Evolutionary conservation across 495 filamentous ascomycete genomes (phyloP), one percentile per base, ranked within the genome.

Genomic region (Thozetella sp.): DNA sequence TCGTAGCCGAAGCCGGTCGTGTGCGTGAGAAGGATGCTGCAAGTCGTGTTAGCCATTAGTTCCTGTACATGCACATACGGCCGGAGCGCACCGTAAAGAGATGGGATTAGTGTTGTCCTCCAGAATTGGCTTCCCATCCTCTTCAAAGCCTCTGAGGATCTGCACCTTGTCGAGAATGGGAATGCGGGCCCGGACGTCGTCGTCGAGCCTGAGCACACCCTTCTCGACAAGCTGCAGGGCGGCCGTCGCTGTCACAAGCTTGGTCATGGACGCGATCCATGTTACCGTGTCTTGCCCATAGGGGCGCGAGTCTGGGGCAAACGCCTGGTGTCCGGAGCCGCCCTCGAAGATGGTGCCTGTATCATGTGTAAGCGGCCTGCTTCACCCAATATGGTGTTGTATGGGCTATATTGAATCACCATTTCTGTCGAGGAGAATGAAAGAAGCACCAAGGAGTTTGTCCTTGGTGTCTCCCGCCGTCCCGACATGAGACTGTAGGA

Each of bases 1-100:
- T 56, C 54, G 54, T 56, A 56, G 17, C 19, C 20, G 6, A 56
- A 9, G 34, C 54, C 54, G 24, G 27, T 56, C 3, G 54, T 56
- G 24, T 56, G 54, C n/a, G 54, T 56, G 13, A 56, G 26, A 37
- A 56, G 54, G 13, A 2, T 2, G 6, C 54, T 46, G 25, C 2
- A 25, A 20, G 3, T 34, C 6, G 27, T 25, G 23, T 26, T 30
- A 51, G 48, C 6, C 11, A n/a, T n/a, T n/a, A n/a, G n/a, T n/a
- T n/a, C n/a, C n/a, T n/a, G n/a, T n/a, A n/a, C n/a, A n/a, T n/a
- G n/a, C n/a, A n/a, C n/a, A n/a, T n/a, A n/a, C n/a, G n/a, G n/a
- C n/a, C n/a, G n/a, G 15, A 37, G 6, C 43, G 43, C 13, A 56
- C 54, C 54, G 27, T 15, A 56, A n/a, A 10, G 54, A 46, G 30